These are phyloP conservation scores for Fagopyrum homotropicum DNA, from an alignment of 148 eudicot species.

Conservation along the genomic window DNA sequence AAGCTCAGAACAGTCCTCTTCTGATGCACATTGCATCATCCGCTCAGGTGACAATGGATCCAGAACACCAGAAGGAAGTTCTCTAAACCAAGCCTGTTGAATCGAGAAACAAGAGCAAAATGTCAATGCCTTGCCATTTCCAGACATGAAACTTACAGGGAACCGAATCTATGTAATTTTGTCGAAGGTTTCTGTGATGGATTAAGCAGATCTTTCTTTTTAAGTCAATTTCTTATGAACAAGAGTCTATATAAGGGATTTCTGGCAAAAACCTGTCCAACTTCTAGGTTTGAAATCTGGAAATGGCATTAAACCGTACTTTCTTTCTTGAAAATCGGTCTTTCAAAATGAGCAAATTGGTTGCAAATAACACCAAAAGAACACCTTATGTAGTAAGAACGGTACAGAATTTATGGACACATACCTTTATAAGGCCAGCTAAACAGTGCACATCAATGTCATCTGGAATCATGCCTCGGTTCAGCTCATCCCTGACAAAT, in stretches of 20 bases:
- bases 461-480: conserved; percentile 74
- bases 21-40: conserved; percentile 74
- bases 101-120: not conserved
- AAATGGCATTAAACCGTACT: not conserved
- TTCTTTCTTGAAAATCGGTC: not conserved
- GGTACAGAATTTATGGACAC: not conserved
- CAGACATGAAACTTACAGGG: not conserved
- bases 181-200: not conserved
- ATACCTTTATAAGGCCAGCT: conserved; percentile 95
- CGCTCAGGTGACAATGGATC: conserved; percentile 85
- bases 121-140: not conserved
- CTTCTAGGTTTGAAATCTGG: not conserved
- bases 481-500: conserved; percentile 71
- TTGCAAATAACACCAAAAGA: not conserved
- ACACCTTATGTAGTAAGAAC: not conserved
- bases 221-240: not conserved
- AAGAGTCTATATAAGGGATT: not conserved
- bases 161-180: not conserved
- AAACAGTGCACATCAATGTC: conserved; percentile 93
- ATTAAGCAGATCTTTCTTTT: not conserved
- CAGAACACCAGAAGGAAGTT: conserved; percentile 80
- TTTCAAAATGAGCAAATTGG: not conserved
- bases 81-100: conserved; percentile 93
- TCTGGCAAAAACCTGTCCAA: not conserved
- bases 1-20: conserved; percentile 72